These are phyloP conservation scores for Erythrophleum ivorense DNA, from an alignment of 331 rosid species.

Conservation along the genomic window DNA sequence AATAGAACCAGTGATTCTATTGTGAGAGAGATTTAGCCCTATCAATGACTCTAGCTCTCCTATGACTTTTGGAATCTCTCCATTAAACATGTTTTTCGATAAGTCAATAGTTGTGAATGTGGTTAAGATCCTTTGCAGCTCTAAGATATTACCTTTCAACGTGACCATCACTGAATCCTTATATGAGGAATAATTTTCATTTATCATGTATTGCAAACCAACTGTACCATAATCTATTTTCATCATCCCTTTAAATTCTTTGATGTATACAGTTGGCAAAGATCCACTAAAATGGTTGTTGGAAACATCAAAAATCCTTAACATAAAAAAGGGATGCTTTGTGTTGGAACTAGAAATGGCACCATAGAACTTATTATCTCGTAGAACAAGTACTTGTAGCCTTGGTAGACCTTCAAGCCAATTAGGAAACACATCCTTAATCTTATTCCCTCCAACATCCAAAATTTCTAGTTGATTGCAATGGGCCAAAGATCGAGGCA, in stretches of 20 bases:
- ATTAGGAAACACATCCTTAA: neutral
- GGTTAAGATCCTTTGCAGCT: neutral
- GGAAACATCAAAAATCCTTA: neutral
- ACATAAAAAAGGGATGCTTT: neutral
- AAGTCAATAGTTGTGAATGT: slow-evolving; percentile 32
- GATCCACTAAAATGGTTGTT: slow-evolving; percentile 34
- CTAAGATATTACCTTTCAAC: neutral
- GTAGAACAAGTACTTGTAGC: neutral
- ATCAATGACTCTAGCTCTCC: neutral
- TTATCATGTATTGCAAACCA: neutral
- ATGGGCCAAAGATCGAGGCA: neutral
- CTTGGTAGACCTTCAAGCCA: neutral
- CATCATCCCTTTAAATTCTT: slow-evolving; percentile 37
- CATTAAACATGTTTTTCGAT: slow-evolving; percentile 36
- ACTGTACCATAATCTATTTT: neutral
- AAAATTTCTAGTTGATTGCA: neutral
- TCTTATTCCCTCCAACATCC: neutral
- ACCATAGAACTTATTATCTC: neutral
- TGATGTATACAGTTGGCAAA: slow-evolving; percentile 24
- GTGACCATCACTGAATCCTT: neutral
- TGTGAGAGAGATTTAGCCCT: neutral
- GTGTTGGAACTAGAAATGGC: neutral
- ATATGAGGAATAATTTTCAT: neutral
- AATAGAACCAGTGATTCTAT: neutral
- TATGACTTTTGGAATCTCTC: neutral